Evolutionary conservation across 1,139 yeast genomes (phyloP).

Genomic region (Suhomyces taliae): DNA sequence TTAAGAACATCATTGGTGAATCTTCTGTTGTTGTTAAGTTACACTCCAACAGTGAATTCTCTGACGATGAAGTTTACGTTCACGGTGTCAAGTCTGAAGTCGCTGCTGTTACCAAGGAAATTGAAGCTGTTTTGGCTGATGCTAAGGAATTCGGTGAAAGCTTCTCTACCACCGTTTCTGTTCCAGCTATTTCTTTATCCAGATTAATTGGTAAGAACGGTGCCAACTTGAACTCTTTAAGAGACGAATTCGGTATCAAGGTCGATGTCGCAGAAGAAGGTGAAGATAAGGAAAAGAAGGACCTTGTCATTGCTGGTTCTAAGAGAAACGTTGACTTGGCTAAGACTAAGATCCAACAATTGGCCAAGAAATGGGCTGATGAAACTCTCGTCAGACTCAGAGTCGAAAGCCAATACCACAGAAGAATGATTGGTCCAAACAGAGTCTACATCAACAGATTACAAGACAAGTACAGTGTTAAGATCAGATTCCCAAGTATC

Average conservation of each 20-base stretch:
- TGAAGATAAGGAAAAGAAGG: slow-evolving; percentile 42
- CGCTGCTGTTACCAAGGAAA: slow-evolving; percentile 49
- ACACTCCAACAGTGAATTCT: slow-evolving; percentile 40
- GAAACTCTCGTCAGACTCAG: slow-evolving; percentile 64
- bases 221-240: slow-evolving; percentile 61
- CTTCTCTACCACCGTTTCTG: slow-evolving; percentile 50
- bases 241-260: slow-evolving; percentile 77
- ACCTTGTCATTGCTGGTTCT: slow-evolving; percentile 69
- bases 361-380: slow-evolving; percentile 81
- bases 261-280: slow-evolving; percentile 57
- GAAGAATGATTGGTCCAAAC: slow-evolving; percentile 79
- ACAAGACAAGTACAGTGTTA: slow-evolving; percentile 85
- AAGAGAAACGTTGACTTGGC: slow-evolving; percentile 80
- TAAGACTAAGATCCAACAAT: slow-evolving; percentile 53
- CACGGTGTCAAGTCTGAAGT: slow-evolving; percentile 67
- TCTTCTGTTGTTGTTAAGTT: slow-evolving; percentile 45
- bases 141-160: slow-evolving; percentile 61
- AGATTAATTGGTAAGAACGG: slow-evolving; percentile 93
- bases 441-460: slow-evolving; percentile 83
- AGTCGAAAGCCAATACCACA: slow-evolving; percentile 77
- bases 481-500: slow-evolving; percentile 68
- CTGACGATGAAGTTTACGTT: slow-evolving; percentile 56
- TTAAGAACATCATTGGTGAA: slow-evolving; percentile 47
- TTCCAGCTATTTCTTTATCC: slow-evolving; percentile 69
- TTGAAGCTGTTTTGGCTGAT: slow-evolving; percentile 58